Percentiles rank a stretch among this genome's conserved stretches.
Evolutionary conservation across 2,329 filamentous ascomycete species (phyloP).

Genomic region (Escovopsis sp.): DNA sequence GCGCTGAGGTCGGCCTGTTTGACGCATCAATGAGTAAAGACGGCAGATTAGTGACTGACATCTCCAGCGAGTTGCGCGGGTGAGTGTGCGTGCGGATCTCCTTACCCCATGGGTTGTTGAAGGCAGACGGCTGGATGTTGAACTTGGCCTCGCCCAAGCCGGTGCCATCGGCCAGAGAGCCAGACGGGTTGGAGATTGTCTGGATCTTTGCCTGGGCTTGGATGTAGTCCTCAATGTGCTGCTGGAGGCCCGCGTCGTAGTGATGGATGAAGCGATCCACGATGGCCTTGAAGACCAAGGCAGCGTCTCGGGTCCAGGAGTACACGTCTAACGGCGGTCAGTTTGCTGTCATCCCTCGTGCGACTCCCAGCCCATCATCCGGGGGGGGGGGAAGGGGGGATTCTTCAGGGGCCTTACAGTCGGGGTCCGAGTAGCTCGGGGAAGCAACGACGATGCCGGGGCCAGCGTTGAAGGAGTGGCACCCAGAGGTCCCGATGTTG

Average conservation of each 20-base stretch:
- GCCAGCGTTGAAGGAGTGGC: slow-evolving; percentile 30
- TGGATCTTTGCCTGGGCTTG: slow-evolving; percentile 52
- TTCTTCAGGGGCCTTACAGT: slow-evolving; percentile 30
- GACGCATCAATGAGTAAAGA: not conserved
- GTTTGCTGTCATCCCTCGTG: not conserved
- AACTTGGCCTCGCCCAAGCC: slow-evolving; percentile 63
- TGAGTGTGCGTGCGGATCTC: not conserved
- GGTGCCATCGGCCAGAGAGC: slow-evolving; percentile 33
- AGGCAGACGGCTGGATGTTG: slow-evolving; percentile 47
- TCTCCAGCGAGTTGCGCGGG: not conserved
- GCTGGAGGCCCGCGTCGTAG: slow-evolving; percentile 44
- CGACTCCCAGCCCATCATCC: not conserved
- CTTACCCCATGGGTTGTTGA: slow-evolving; percentile 51
- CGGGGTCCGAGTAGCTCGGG: slow-evolving; percentile 36
- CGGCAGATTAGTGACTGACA: not conserved
- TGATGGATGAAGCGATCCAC: slow-evolving; percentile 48
- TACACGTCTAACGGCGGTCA: slow-evolving; percentile 46
- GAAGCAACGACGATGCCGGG: slow-evolving; percentile 42
- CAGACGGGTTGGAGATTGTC: slow-evolving; percentile 54
- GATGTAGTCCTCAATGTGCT: slow-evolving; percentile 53
- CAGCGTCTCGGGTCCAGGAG: slow-evolving; percentile 66
- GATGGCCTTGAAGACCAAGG: slow-evolving; percentile 53
- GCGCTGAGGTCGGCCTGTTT: slow-evolving; percentile 53
- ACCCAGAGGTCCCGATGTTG: slow-evolving; percentile 44
- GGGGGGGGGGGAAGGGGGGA: not conserved